These are phyloP conservation scores for Candida ponderosae DNA, from an alignment of 805 yeast species.

Conservation along the genomic window DNA sequence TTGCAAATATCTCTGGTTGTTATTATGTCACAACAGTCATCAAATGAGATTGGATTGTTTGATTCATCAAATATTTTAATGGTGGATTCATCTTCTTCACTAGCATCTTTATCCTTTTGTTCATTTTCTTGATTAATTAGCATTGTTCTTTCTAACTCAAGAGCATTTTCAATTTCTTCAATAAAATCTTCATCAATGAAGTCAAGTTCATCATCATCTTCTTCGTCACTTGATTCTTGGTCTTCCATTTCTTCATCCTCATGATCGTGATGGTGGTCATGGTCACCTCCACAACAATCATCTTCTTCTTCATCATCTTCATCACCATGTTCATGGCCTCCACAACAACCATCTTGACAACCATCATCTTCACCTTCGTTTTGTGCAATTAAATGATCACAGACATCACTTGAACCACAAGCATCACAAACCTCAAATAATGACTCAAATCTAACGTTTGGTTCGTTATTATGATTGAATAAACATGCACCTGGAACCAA, in stretches of 20 bases:
- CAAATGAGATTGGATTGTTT: conserved; percentile 29
- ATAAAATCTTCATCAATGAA: conserved; percentile 22
- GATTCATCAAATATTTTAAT: conserved; percentile 13
- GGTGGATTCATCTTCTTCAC: conserved; percentile 18
- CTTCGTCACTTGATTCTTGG: conserved; percentile 6
- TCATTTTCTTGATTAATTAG: conserved; percentile 2
- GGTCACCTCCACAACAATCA: conserved; percentile 9
- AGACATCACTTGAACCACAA: conserved; percentile 39
- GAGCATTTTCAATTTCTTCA: conserved; percentile 19
- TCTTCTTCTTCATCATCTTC: conserved; percentile 6
- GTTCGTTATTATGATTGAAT: conserved; percentile 64
- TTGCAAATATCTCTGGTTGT: conserved; percentile 33
- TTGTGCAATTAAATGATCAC: conserved; percentile 27
- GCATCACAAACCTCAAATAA: conserved; percentile 40
- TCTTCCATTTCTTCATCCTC: conserved; percentile 13
- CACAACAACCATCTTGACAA: conserved; percentile 3
- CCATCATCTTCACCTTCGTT: conserved; percentile 9
- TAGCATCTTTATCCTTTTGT: conserved; percentile 12
- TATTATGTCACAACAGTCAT: conserved; percentile 67
- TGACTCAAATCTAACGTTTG: conserved; percentile 63
- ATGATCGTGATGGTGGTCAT: conserved; percentile 7
- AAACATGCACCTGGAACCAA: conserved; percentile 90
- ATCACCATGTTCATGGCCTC: conserved; percentile 9
- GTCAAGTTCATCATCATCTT: conserved; percentile 17
- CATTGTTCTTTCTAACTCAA: conserved; percentile 8